These are phyloP conservation scores for Erythrophleum ivorense DNA, from an alignment of 331 rosid genomes.

Conservation along the genomic window DNA sequence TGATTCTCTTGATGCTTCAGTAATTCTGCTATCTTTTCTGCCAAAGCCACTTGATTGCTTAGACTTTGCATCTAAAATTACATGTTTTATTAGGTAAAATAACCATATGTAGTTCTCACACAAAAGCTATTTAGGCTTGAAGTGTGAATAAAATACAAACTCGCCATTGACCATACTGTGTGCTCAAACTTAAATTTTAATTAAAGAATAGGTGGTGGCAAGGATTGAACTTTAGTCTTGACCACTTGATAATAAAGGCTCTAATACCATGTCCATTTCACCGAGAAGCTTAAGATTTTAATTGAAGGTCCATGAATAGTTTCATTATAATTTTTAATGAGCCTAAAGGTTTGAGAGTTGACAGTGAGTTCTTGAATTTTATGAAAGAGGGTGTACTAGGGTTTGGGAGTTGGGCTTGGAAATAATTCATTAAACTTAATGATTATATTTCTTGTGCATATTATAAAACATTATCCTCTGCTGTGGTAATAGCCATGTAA, in stretches of 20 bases:
- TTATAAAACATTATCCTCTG: neutral
- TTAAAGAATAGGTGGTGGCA: neutral
- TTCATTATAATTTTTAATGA: neutral
- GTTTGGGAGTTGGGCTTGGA: neutral
- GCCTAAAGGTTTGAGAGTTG: neutral
- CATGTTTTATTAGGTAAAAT: no score
- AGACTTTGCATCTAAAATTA: neutral
- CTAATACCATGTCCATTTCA: no score
- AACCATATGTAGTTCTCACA: neutral
- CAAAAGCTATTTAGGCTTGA: neutral
- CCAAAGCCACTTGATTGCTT: constrained; percentile 1
- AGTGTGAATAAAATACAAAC: neutral
- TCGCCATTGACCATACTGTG: neutral
- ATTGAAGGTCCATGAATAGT: neutral
- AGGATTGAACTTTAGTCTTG: neutral
- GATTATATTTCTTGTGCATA: neutral
- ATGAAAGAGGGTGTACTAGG: neutral
- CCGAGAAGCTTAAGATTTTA: neutral
- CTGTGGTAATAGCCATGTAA: no score
- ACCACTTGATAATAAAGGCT: neutral
- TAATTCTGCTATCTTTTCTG: neutral
- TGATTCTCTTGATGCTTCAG: constrained; percentile 1
- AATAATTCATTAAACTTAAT: neutral
- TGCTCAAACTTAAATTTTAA: neutral
- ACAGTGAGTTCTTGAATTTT: neutral